A percentile compares a stretch with the other conserved stretches of the same genome.
phyloP scores from a whole-genome alignment of 2,329 filamentous ascomycete species.

The Ophiostoma novo-ulmi region DNA sequence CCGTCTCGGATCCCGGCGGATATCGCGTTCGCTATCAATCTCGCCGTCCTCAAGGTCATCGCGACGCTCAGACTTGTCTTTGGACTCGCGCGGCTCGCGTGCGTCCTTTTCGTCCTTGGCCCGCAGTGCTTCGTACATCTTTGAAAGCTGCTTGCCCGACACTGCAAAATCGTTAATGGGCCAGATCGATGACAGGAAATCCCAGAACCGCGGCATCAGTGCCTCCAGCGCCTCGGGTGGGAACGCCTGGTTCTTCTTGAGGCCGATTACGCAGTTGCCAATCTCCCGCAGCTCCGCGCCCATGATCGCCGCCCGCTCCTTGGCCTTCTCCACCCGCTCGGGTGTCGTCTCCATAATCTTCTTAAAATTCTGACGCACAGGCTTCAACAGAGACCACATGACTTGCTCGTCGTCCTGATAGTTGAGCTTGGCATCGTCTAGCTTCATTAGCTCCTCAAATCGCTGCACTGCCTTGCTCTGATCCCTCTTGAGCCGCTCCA shows the following conservation, averaged over 20 bases:
- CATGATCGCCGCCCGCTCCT: constrained; percentile 37
- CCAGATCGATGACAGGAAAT: constrained; percentile 39
- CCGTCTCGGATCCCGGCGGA: constrained; percentile 33
- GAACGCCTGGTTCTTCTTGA: constrained; percentile 34
- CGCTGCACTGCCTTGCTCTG: constrained; percentile 36
- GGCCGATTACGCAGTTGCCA: constrained; percentile 35
- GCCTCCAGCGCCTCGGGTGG: constrained; percentile 33
- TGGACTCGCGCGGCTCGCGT: constrained; percentile 5
- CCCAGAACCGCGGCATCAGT: constrained; percentile 39
- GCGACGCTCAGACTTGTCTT: constrained; percentile 28
- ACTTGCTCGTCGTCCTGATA: constrained; percentile 35
- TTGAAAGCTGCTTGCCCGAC: constrained; percentile 36
- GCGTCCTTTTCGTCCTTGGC: constrained; percentile 33
- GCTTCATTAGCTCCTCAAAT: constrained; percentile 37
- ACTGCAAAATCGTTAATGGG: constrained; percentile 37
- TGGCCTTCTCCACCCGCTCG: constrained; percentile 33
- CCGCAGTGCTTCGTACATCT: constrained; percentile 36
- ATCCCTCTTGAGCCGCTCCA: constrained; percentile 36
- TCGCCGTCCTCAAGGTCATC: constrained; percentile 38
- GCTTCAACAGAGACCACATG: constrained; percentile 39
- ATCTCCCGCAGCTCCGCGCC: constrained; percentile 37
- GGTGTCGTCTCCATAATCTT: constrained; percentile 36
- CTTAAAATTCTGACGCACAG: constrained; percentile 37
- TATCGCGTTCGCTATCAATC: constrained; percentile 37
- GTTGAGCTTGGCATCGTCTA: constrained; percentile 37